Evolutionary conservation across 257 asterid species (phyloP).

Genomic region (Vinca minor): DNA sequence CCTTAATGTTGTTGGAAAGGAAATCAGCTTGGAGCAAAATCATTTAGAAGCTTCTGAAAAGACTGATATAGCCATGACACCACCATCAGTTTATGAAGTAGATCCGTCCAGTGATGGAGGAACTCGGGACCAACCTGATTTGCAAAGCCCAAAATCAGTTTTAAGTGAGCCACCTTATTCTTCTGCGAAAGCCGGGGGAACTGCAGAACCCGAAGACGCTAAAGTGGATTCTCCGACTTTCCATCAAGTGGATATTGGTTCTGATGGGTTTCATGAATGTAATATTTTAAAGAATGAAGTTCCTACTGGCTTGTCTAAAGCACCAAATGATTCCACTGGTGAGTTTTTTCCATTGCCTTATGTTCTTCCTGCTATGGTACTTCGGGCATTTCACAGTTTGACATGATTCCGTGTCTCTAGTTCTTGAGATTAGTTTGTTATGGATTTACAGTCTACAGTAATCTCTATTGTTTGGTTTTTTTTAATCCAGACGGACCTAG

Average conservation of each 20-base stretch:
- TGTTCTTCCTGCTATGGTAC: background rate
- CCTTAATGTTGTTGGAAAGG: background rate
- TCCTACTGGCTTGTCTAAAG: background rate
- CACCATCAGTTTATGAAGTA: background rate
- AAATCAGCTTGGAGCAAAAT: constrained; percentile 11
- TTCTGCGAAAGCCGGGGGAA: constrained; percentile 8
- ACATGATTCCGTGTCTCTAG: too few relatives aligned
- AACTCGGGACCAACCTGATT: background rate
- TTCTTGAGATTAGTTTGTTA: background rate
- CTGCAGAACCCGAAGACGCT: background rate
- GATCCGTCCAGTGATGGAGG: background rate
- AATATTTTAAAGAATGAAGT: background rate
- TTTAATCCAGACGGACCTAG: constrained; percentile 2
- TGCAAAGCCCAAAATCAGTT: background rate
- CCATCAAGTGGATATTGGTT: background rate
- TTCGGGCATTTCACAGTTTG: too few relatives aligned
- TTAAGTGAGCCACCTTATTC: constrained; percentile 4
- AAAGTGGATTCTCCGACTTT: background rate
- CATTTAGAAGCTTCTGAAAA: background rate
- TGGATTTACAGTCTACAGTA: background rate
- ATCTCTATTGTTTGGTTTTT: background rate
- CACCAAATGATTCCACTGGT: constrained; percentile 6
- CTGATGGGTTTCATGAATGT: constrained; percentile 8
- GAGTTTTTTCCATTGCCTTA: background rate
- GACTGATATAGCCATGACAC: background rate